Conservation (phyloP, 441 rosid genomes). For the Pelargonium citronellum region DNA sequence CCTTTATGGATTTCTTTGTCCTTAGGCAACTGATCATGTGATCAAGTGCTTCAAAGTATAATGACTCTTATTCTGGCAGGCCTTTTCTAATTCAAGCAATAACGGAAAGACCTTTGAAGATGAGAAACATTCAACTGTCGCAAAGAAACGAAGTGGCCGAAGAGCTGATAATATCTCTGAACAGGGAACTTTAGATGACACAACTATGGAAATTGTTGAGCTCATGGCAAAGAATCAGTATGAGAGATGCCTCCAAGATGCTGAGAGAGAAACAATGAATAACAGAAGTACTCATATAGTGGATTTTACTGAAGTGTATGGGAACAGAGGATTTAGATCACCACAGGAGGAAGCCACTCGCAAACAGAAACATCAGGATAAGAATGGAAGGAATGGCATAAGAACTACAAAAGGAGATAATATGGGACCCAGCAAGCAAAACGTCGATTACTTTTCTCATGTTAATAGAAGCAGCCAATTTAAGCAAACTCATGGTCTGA, state of each 20-base stretch:
- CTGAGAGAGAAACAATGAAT: constrained; percentile 35
- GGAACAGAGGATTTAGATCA: constrained; percentile 32
- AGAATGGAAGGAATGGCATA: constrained; percentile 36
- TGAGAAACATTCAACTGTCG: constrained; percentile 28
- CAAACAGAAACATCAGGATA: constrained; percentile 34
- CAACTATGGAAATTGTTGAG: constrained; percentile 93
- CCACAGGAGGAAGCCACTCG: constrained; percentile 36
- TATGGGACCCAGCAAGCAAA: constrained; percentile 31
- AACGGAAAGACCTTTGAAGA: constrained; percentile 36
- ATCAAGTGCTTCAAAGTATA: neutral
- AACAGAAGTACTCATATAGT: constrained; percentile 31
- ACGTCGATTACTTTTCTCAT: constrained; percentile 41
- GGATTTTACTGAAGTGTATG: constrained; percentile 43
- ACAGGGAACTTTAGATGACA: constrained; percentile 58
- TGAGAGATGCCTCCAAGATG: constrained; percentile 81
- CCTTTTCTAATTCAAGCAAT: constrained; percentile 38
- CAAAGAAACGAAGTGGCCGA: constrained; percentile 33
- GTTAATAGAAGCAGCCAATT: constrained; percentile 28
- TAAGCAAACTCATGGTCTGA: constrained; percentile 36
- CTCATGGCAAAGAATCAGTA: constrained; percentile 93
- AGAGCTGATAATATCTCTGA: constrained; percentile 44
- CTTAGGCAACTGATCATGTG: neutral
- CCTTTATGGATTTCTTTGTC: constrained; percentile 2
- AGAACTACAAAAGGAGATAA: constrained; percentile 26
- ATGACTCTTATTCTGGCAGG: constrained; percentile 37